A percentile compares a stretch with the other conserved stretches of the same genome.
phyloP scores from a whole-genome alignment of 805 yeast genomes.

The Starmerella khaoyaiensis region DNA sequence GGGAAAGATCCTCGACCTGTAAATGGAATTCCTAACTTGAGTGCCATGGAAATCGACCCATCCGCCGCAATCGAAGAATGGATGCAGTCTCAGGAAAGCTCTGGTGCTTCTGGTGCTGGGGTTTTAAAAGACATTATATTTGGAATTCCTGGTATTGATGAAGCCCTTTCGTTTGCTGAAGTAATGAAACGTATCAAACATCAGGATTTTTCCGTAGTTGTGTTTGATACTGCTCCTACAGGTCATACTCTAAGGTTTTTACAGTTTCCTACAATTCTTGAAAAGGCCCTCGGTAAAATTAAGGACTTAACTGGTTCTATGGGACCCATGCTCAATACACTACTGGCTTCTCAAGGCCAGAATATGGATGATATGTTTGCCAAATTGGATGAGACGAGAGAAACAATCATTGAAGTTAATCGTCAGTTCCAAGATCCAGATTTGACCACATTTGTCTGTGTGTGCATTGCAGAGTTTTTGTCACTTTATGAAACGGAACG shows the following conservation, averaged over 20 bases:
- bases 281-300: conserved; percentile 74
- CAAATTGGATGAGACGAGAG: conserved; percentile 69
- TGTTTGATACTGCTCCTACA: conserved; percentile 99
- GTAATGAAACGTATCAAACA: conserved; percentile 90
- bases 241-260: conserved; percentile 94
- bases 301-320: conserved; percentile 72
- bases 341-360: conserved; percentile 46
- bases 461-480: conserved; percentile 92
- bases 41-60: conserved; percentile 98
- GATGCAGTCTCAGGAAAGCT: conserved; percentile 33
- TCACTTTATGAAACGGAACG: conserved; percentile 96
- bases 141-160: conserved; percentile 96
- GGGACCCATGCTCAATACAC: conserved; percentile 76
- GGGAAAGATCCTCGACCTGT: conserved; percentile 94
- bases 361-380: conserved; percentile 51
- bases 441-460: conserved; percentile 82
- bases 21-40: conserved; percentile 73
- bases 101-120: conserved; percentile 41
- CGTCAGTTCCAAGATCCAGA: conserved; percentile 94
- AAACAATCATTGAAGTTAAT: conserved; percentile 73
- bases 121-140: conserved; percentile 86
- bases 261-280: conserved; percentile 86
- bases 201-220: conserved; percentile 67
- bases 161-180: conserved; percentile 94
- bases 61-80: conserved; percentile 85